Base-by-base conservation (phyloP, 1,139 yeast genomes). In the Nakaseomyces glabratus region DNA sequence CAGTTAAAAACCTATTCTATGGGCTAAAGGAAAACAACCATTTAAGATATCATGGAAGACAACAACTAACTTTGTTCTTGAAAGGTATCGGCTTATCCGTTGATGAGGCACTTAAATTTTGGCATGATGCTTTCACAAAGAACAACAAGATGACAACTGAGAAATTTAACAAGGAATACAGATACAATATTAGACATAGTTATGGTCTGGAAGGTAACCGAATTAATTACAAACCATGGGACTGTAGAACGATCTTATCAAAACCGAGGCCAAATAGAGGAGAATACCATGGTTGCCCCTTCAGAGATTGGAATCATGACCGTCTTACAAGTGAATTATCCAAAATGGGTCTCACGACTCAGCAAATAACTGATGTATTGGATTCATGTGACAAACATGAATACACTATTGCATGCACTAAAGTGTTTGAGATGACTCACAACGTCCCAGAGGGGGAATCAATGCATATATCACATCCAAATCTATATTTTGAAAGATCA, bases 121-220 rank as follows among this genome's bases (percentile, higher is more conserved):
- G 97, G 95, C 63, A 78, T 6, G 64, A 64, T 39, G 80, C 79
- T 47, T 86, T 88, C 58, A 73, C 51, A 10, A 61, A 61, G 38
- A 71, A 66, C 17, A 70, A 68, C 7, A 53, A 58, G 17, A 69
- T 80, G 59, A 68, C 78, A 2, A 60, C 73, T 37, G 96, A 86
- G 41, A 75, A 75, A 46, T 88, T 86, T 61, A 74, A 79, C 56
- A 86, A 88, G 58, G 94, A 88, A 51, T 88, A 90, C 63, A 68
- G 73, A 40, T 90, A 90, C 65, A 84, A 82, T 51, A 71, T 90
- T 48, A 71, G 95, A 41, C 97, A 93, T 58, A 71, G 70, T 45
- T 90, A 90, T 55, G 98, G 97, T 35, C 65, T 85, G 39, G 96
- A 85, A 58, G 99, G 98, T 47, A 80, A 81, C 10, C 65, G 95